phyloP scores from a whole-genome alignment of 2,329 filamentous ascomycete genomes.

The Fusarium sp. region DNA sequence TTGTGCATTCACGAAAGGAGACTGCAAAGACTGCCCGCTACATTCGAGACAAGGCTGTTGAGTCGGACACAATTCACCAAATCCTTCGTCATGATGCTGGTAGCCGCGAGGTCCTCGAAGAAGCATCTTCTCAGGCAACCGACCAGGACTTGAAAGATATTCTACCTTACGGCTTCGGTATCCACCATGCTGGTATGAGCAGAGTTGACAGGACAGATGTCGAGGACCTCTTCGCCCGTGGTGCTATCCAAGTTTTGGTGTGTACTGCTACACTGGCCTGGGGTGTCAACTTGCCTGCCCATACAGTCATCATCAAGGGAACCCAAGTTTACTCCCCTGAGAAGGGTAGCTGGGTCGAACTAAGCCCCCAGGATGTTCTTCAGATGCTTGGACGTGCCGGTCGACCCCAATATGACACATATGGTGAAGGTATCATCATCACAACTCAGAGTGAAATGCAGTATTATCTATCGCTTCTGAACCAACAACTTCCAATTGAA shows the following conservation, averaged over 20 bases:
- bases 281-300: conserved; percentile 98
- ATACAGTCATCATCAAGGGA: conserved; percentile 99
- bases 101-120: conserved; percentile 86
- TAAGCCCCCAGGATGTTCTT: conserved; percentile 96
- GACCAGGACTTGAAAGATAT: conserved; percentile 94
- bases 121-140: conserved; percentile 83
- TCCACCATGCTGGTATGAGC: conserved; percentile 98
- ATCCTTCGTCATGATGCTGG: conserved; percentile 94
- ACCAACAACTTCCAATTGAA: conserved; percentile 97
- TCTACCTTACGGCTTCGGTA: conserved; percentile 95
- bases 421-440: conserved; percentile 98
- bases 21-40: conserved; percentile 97
- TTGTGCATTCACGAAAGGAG: conserved; percentile 98
- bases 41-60: conserved; percentile 95
- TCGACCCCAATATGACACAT: conserved; percentile 95
- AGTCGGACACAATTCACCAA: conserved; percentile 95
- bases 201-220: conserved; percentile 94
- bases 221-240: conserved; percentile 92
- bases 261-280: conserved; percentile 98
- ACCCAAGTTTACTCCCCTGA: conserved; percentile 98
- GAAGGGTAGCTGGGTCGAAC: conserved; percentile 97
- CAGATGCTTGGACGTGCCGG: conserved; percentile 99
- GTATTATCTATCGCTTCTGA: conserved; percentile 95
- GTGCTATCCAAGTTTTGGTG: conserved; percentile 92
- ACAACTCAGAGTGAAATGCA: conserved; percentile 95